Conservation (phyloP, 352 stramenopile species). For the Pythium insidiosum region DNA sequence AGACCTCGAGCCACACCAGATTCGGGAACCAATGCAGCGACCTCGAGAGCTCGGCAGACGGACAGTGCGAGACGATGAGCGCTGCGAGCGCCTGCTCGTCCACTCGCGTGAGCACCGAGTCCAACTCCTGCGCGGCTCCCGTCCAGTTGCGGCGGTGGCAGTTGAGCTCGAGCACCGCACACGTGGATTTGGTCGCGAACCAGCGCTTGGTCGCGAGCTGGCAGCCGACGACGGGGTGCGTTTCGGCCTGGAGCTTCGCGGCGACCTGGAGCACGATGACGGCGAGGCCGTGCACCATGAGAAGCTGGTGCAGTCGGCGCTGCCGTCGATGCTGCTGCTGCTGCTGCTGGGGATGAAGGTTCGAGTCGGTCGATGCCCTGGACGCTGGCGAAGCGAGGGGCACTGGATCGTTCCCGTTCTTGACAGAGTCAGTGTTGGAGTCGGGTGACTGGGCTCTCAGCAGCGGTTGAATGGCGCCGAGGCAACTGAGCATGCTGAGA, state of each 20-base stretch:
- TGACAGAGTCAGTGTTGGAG: no score
- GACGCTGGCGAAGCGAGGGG: no score
- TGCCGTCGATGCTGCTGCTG: not conserved
- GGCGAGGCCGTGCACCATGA: slow-evolving; percentile 1
- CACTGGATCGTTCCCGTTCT: no score
- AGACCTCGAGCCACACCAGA: slow-evolving; percentile 12
- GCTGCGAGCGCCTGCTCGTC: slow-evolving; percentile 1
- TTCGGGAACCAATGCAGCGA: slow-evolving; percentile 4
- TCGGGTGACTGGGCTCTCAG: no score
- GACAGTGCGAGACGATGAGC: slow-evolving; percentile 11
- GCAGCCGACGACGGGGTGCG: slow-evolving; percentile 1
- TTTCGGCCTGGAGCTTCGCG: not conserved
- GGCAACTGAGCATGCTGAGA: slow-evolving; percentile 6
- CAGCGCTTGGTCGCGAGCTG: not conserved
- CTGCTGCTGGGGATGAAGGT: no score
- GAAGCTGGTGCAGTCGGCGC: not conserved
- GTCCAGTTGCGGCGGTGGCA: slow-evolving; percentile 1
- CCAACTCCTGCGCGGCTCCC: not conserved
- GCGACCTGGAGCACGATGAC: not conserved
- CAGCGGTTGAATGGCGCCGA: slow-evolving; percentile 4
- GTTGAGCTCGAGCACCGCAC: slow-evolving; percentile 13
- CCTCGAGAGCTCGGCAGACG: slow-evolving; percentile 1
- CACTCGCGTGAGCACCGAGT: not conserved
- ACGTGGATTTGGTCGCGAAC: slow-evolving; percentile 9
- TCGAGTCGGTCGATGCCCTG: no score